These are phyloP conservation scores for Fistulifera solaris DNA, from an alignment of 108 stramenopile species.

Conservation along the genomic window DNA sequence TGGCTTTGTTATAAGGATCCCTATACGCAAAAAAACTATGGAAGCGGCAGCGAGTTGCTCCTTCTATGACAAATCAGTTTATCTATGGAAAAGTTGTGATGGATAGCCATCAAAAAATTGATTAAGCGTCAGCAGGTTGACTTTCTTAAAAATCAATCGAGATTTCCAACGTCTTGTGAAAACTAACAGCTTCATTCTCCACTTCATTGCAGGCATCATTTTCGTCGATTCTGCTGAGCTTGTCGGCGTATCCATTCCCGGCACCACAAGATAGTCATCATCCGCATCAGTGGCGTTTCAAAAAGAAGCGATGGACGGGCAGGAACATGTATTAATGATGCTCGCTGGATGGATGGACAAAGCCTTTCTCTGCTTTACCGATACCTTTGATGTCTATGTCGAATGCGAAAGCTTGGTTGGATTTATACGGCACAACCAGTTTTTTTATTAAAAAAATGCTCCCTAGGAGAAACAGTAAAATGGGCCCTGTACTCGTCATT, in stretches of 20 bases:
- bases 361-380: slow-evolving; percentile 42
- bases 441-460: slow-evolving; percentile 40
- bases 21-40: neutral
- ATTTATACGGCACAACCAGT: slow-evolving; percentile 49
- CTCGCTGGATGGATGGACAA: slow-evolving; percentile 79
- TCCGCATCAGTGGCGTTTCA: slow-evolving; percentile 3
- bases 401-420: slow-evolving; percentile 36
- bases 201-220: too few relatives aligned
- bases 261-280: slow-evolving; percentile 4
- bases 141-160: too few relatives aligned
- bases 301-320: too few relatives aligned
- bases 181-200: too few relatives aligned
- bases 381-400: slow-evolving; percentile 68
- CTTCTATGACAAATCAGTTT: slow-evolving; percentile 69
- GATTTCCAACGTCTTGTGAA: too few relatives aligned
- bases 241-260: slow-evolving; percentile 9
- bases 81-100: slow-evolving; percentile 32
- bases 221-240: neutral
- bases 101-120: too few relatives aligned
- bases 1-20: slow-evolving; percentile 41
- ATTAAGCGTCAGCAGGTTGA: too few relatives aligned
- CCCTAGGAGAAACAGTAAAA: slow-evolving; percentile 55
- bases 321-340: too few relatives aligned
- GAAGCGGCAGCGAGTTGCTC: slow-evolving; percentile 75
- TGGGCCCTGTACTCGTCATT: slow-evolving; percentile 63